phyloP scores from a whole-genome alignment of 345 rosid species.

The Melastoma malabathricum region DNA sequence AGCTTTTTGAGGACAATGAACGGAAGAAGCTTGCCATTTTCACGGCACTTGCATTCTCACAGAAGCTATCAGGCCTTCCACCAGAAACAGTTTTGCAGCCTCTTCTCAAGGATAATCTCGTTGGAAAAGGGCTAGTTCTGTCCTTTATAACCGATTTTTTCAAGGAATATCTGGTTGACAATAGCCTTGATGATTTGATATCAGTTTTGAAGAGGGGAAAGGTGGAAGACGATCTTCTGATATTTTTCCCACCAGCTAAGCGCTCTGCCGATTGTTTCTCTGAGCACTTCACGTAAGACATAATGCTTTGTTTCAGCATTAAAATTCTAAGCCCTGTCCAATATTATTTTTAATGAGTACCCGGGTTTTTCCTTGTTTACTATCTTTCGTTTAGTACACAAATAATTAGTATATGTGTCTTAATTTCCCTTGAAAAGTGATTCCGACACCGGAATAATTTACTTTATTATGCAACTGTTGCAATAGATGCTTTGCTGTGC shows the following conservation, averaged over 20 bases:
- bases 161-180: constrained; percentile 91
- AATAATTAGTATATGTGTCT: too few relatives aligned
- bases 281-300: constrained; percentile 87
- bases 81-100: constrained; percentile 98
- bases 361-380: background rate
- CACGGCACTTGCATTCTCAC: constrained; percentile 95
- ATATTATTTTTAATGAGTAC: background rate
- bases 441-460: too few relatives aligned
- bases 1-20: constrained; percentile 93
- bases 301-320: constrained; percentile 2
- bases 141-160: constrained; percentile 88
- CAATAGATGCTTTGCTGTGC: too few relatives aligned
- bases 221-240: constrained; percentile 82
- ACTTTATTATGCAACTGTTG: too few relatives aligned
- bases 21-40: constrained; percentile 97
- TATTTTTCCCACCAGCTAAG: constrained; percentile 69
- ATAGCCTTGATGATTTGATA: constrained; percentile 90
- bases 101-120: constrained; percentile 94
- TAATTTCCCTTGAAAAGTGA: too few relatives aligned
- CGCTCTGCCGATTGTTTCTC: constrained; percentile 78
- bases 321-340: background rate
- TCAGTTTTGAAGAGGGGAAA: constrained; percentile 86
- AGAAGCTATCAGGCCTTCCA: constrained; percentile 94
- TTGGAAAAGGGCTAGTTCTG: constrained; percentile 96
- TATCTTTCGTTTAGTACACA: too few relatives aligned